These are phyloP conservation scores for Diospyros kaki DNA, from an alignment of 148 eudicot species.

Conservation along the genomic window DNA sequence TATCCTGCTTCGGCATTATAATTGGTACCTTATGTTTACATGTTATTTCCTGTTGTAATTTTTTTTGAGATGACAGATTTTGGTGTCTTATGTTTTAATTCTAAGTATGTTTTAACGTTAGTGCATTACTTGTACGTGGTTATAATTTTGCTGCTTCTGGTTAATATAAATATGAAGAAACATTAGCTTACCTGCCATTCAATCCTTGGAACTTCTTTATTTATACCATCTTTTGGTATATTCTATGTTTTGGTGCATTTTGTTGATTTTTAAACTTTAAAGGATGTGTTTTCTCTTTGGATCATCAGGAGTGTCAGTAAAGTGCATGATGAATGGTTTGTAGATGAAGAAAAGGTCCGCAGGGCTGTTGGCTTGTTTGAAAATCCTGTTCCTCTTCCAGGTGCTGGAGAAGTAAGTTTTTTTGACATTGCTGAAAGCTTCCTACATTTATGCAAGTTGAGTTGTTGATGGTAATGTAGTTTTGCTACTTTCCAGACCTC, in stretches of 20 bases:
- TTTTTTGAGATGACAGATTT: slow-evolving; percentile 2
- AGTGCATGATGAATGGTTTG: slow-evolving; percentile 93
- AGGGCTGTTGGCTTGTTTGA: slow-evolving; percentile 63
- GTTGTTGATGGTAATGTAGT: not conserved
- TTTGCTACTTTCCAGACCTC: not conserved
- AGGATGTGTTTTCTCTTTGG: slow-evolving; percentile 12
- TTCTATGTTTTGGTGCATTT: not conserved
- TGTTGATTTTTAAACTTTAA: not conserved
- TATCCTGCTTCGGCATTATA: slow-evolving; percentile 72
- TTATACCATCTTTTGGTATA: not conserved
- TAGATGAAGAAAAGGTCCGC: slow-evolving; percentile 79
- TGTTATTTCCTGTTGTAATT: not conserved
- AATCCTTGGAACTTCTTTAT: not conserved
- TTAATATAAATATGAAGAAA: not conserved
- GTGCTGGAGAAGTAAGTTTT: slow-evolving; percentile 48
- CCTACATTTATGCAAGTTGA: not conserved
- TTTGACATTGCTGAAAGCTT: not conserved
- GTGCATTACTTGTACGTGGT: not conserved
- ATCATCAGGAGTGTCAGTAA: slow-evolving; percentile 73
- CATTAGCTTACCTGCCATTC: not conserved
- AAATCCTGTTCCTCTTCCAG: slow-evolving; percentile 39
- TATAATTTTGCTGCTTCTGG: not conserved
- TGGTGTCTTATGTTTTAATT: not conserved
- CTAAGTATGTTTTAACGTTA: not conserved
- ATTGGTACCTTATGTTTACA: slow-evolving; percentile 39